A percentile compares a stretch with the other conserved stretches of the same genome.
Evolutionary conservation across 768 basidiomycete species (phyloP).

Genomic region (Lentinula detonsa): DNA sequence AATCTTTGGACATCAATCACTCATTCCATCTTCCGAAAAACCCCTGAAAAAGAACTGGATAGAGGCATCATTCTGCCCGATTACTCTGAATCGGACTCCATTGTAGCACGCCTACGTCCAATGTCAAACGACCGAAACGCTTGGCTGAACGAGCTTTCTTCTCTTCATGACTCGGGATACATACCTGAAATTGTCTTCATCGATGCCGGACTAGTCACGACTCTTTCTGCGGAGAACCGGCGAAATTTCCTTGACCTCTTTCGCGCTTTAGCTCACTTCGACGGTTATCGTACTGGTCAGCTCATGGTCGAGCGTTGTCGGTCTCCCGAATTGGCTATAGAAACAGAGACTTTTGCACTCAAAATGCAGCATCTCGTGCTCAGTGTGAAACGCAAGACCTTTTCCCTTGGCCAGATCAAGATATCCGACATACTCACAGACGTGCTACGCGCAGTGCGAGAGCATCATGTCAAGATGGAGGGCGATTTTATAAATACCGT

Average conservation of each 20-base stretch:
- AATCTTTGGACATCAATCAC: slow-evolving; percentile 55
- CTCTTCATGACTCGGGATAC: slow-evolving; percentile 65
- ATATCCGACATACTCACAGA: slow-evolving; percentile 91
- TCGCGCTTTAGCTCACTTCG: slow-evolving; percentile 92
- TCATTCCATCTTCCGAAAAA: slow-evolving; percentile 19
- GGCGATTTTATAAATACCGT: slow-evolving; percentile 99
- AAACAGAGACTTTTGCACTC: slow-evolving; percentile 92
- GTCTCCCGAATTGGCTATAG: slow-evolving; percentile 82
- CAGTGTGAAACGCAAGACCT: slow-evolving; percentile 92
- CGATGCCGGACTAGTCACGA: slow-evolving; percentile 92
- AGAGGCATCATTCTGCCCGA: slow-evolving; percentile 22
- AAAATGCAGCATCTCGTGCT: slow-evolving; percentile 97
- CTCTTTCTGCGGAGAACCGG: slow-evolving; percentile 75
- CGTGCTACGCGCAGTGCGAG: slow-evolving; percentile 78
- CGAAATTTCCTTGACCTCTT: slow-evolving; percentile 96
- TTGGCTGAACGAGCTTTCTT: slow-evolving; percentile 68
- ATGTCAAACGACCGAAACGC: slow-evolving; percentile 50
- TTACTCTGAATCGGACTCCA: slow-evolving; percentile 47
- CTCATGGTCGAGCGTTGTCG: slow-evolving; percentile 96
- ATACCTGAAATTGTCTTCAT: slow-evolving; percentile 94
- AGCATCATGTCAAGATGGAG: slow-evolving; percentile 98
- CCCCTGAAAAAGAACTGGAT: slow-evolving; percentile 17
- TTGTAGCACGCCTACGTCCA: slow-evolving; percentile 64
- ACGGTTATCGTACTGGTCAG: slow-evolving; percentile 91
- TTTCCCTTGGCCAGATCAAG: slow-evolving; percentile 94